Base-by-base conservation (phyloP, 1,284 basidiomycete species). In the Apiotrichum veenhuisii region DNA sequence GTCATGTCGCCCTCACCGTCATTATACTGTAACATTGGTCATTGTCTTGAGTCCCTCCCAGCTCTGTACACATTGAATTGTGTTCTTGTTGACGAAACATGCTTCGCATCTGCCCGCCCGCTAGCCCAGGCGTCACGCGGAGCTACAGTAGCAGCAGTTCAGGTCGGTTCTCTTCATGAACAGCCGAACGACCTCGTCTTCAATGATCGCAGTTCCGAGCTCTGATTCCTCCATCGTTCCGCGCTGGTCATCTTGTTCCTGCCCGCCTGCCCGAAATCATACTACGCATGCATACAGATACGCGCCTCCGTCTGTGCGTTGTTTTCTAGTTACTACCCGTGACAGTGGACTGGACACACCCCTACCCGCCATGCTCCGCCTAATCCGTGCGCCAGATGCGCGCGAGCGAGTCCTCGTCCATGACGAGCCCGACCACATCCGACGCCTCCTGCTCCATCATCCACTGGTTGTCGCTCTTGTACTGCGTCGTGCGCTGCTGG, bases 361-460 rank as follows among this genome's bases (percentile, higher is more conserved):
- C n/a, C n/a, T n/a, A n/a, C n/a, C n/a, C n/a, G n/a, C n/a, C n/a
- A n/a, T n/a, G n/a, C n/a, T 26, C 25, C 11, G 14, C 17, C 45
- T 54, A 52, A 17, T 58, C 54, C 9, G 51, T 53, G 37, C 26
- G 36, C 72, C 73, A 75, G 55, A 75, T 68, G 50, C 70, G 63
- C 64, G 71, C 72, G 49, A 75, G 54, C 48, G 58, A 52, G 33
- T 62, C 62, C 45, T 62, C 66, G n/a, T 67, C 63, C 45, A 72
- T 54, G 49, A 75, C 65, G 46, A 71, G 46, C 11, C 64, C 58
- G 57, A 70, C 50, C 18, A 51, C 30, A 56, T 73, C 73, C 1
- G 57, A 62, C 7, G 44, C 41, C n/a, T 68, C 69, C 48, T 54
- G 44, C 59, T 73, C 72, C 71, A 73, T 73, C 67, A 75, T 73